Percentiles rank a stretch among this genome's conserved stretches.
These are phyloP conservation scores for Aspergillus conjunctus DNA, from an alignment of 495 filamentous ascomycete species.

Conservation along the genomic window DNA sequence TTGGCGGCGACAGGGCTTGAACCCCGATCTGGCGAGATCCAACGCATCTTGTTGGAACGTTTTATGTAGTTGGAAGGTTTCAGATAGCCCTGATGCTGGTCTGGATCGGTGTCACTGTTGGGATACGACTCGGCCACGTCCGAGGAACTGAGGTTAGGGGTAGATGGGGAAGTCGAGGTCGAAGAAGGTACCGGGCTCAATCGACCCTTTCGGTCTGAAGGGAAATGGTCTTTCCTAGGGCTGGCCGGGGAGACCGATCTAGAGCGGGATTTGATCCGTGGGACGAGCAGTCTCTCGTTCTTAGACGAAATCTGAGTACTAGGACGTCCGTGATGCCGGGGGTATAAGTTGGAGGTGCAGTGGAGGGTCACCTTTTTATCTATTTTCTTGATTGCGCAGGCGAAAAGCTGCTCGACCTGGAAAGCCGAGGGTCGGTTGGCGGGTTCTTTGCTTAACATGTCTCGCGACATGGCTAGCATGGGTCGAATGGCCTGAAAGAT, in stretches of 20 bases:
- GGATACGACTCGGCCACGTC: slow-evolving; percentile 7
- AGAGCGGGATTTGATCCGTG: background rate
- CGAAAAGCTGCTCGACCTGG: slow-evolving; percentile 34
- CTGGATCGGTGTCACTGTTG: slow-evolving; percentile 14
- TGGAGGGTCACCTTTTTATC: slow-evolving; percentile 23
- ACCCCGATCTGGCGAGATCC: slow-evolving; percentile 14
- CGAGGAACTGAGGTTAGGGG: slow-evolving; percentile 10
- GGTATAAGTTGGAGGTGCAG: slow-evolving; percentile 25
- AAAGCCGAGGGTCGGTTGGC: slow-evolving; percentile 40
- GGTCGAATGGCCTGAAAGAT: slow-evolving; percentile 42
- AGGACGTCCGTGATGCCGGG: slow-evolving; percentile 12
- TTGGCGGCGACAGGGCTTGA: slow-evolving; percentile 15
- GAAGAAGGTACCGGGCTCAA: slow-evolving; percentile 4
- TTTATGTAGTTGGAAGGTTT: background rate
- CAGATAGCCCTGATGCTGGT: background rate
- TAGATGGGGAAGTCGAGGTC: background rate
- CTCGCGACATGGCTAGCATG: slow-evolving; percentile 46
- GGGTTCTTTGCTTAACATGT: slow-evolving; percentile 47
- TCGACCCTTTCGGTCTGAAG: slow-evolving; percentile 11
- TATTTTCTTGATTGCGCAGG: slow-evolving; percentile 23
- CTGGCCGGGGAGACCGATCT: slow-evolving; percentile 6
- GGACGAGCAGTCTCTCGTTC: slow-evolving; percentile 6
- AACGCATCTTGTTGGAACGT: slow-evolving; percentile 1
- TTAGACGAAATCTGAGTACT: background rate
- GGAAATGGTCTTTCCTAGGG: background rate